These are phyloP conservation scores for Pseudevernia furfuracea DNA, from an alignment of 495 filamentous ascomycete species.

Conservation along the genomic window DNA sequence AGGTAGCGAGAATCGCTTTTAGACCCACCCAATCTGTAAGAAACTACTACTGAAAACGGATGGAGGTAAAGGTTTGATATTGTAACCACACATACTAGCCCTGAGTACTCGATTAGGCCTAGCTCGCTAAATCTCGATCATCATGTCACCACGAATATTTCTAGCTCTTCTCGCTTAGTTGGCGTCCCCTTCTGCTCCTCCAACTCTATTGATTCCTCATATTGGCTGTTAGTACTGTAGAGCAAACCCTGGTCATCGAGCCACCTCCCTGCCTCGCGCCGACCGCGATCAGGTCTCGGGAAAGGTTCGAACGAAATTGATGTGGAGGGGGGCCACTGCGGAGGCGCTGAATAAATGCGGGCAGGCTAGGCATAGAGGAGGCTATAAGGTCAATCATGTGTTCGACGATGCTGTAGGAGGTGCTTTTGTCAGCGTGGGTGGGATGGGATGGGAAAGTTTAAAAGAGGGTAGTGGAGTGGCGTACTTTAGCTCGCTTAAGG, in stretches of 20 bases:
- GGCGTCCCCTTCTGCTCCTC: background rate
- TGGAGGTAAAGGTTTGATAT: no score
- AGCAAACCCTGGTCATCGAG: background rate
- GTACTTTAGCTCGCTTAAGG: constrained; percentile 20
- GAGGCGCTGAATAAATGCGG: constrained; percentile 23
- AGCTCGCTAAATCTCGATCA: no score
- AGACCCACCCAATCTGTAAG: no score
- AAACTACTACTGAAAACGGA: no score
- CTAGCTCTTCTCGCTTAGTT: background rate
- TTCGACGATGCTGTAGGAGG: constrained; percentile 21
- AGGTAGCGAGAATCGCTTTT: no score
- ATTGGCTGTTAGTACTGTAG: background rate
- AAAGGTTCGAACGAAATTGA: background rate
- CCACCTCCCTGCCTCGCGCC: background rate
- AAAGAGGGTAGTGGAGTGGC: background rate
- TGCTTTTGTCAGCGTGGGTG: background rate
- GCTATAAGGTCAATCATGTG: constrained; percentile 26
- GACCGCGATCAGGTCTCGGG: background rate
- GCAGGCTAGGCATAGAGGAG: constrained; percentile 26
- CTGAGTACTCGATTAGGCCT: no score
- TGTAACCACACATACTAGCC: no score
- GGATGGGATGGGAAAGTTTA: background rate
- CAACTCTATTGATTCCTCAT: background rate
- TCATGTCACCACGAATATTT: background rate
- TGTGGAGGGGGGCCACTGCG: background rate